Base-by-base conservation (phyloP, 176 grass and related monocot species). In the Cenchrus purpureus region DNA sequence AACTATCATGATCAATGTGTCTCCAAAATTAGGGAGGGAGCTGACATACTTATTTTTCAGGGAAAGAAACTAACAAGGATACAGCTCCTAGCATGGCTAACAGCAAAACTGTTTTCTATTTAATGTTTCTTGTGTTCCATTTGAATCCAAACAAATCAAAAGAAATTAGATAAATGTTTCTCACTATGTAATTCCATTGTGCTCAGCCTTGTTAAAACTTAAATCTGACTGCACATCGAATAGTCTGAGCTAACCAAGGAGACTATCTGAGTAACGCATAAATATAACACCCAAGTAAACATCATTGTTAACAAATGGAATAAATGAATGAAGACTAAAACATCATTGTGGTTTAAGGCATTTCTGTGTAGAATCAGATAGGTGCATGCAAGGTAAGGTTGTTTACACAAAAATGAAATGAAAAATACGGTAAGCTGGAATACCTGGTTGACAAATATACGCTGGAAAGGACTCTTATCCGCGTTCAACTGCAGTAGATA, bases 391-490 rank as follows among this genome's bases (percentile, higher is more conserved):
- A 67, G 78, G 9, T 79, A 83, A 64, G 82, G n/a, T 74, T 8
- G 73, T 68, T 1, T 68, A 52, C 50, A 79, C 19, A 66, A 77
- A 55, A 83, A 37, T 48, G 46, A 56, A 65, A 80, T 15, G 15
- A 42, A 61, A 8, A 64, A 63, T 51, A 68, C 73, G 9, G 55
- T 64, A 80, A 79, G 7, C 32, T 70, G 65, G 55, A 69, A 84
- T 84, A 99, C 97, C 94, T 99, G 97, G 76, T 99, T 99, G 56
- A 99, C 97, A 87, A 99, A 99, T 83, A 93, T 97, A 86, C 94
- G 91, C 86, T 97, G 97, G 80, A 97, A 99, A 65, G 97, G 97
- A 84, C 97, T 97, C 84, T 99, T 99, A 74, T 97, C 92, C 73
- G 92, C 90, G 88, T 99, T 99, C 85, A 99, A 92, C 97, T 99